Evolutionary conservation across 2,329 filamentous ascomycete species (phyloP), one percentile per base, ranked within the genome.

Genomic region (Colletotrichum sp.): DNA sequence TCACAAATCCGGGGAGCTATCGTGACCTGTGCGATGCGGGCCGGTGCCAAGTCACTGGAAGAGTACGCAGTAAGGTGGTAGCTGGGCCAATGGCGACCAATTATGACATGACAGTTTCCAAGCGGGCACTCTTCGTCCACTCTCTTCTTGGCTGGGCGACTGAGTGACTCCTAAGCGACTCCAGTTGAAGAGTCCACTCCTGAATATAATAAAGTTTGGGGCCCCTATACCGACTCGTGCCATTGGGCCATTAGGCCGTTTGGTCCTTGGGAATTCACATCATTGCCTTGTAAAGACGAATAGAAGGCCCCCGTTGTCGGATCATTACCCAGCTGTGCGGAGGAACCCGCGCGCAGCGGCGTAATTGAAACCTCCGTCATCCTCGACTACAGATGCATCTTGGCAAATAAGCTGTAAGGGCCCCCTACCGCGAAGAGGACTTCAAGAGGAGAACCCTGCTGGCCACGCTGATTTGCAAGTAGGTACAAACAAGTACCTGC

Each of bases 1-100:
- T 43, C 58, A 55, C 27, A 43, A 67, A 72, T 72, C 69, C 61
- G 69, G 73, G 73, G 73, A 67, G 34, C 39, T 70, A 27, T 66
- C 48, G 25, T 27, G 48, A 55, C 34, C 25, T 34, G 48, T 60
- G 13, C n/a, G n/a, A 62, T 55, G 64, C 70, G 62, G 62, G 64
- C 58, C 69, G 69, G 69, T 58, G 71, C 70, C 64, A 67, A 65
- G 43, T 34, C 25, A 52, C 73, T 65, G 73, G 56, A 68, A 73
- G 64, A 65, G 70, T n/a, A n/a, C n/a, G n/a, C n/a, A n/a, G n/a
- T 73, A 75, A 73, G 73, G 69, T 75, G 43, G 73, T 65, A 75
- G 9, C 55, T 22, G 27, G 34, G 25, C 39, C 55, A 61, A 66
- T 36, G 16, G 61, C 32, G 62, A 25, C 71, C 64, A 73, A 64